Base-by-base conservation (phyloP, 805 yeast species). In the Saitoella complicata region DNA sequence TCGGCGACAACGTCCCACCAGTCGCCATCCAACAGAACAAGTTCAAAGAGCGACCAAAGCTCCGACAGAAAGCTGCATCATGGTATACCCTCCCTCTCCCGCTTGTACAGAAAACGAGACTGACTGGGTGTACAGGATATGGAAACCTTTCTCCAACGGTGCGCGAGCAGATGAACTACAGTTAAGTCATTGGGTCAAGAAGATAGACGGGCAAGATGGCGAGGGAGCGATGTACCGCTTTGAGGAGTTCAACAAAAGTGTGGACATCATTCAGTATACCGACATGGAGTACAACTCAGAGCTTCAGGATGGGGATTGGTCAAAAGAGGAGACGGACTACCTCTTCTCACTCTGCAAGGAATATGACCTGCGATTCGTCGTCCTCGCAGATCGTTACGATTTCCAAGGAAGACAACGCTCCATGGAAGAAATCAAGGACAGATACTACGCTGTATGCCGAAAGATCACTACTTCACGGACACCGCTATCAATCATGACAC, bases 1-100 rank as follows among this genome's bases (percentile, higher is more conserved):
- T 91, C 37, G 98, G 99, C 5, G 87, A 91, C 37, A 85, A 85
- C 59, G 76, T 94, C 1, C 95, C 98, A 1, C 87, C 97, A 0
- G 73, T 72, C 6, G 71, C 70, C n/a, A 72, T 71, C n/a, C 67
- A 68, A 43, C 67, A 66, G 43, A 63, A 59, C 43, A 70, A 75
- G 50, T 77, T 77, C 56, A 80, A 78, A 50, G 83, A 78, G 47
- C 71, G 75, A 52, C 68, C 83, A 43, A 74, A 74, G 46, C 67
- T 75, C 53, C 64, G 65, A 38, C 68, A 72, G 12, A 79, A 76
- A 49, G 80, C 84, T 0, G 71, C 91, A 0, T 86, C 95, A 0
- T 91, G 99, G 99, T 50, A 35, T 12, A 38, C n/a, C n/a, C n/a
- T 8, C 21, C n/a, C 4, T 38, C n/a, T 10, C 12, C 12, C 12